These are phyloP conservation scores for Candida xyloterini DNA, from an alignment of 805 yeast genomes.

Conservation along the genomic window DNA sequence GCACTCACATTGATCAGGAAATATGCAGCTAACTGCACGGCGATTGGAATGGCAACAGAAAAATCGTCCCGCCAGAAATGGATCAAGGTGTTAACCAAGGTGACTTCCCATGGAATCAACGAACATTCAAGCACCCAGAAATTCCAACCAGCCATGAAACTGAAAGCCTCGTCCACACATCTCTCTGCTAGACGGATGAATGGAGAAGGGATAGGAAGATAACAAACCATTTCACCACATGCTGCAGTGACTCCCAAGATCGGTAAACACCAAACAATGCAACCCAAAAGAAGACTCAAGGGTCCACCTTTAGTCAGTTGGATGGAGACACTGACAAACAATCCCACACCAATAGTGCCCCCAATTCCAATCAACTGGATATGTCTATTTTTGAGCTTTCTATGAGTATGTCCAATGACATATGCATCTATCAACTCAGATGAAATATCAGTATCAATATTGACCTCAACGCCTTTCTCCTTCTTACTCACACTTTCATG, in stretches of 20 bases:
- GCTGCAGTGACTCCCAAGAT: conserved; percentile 40
- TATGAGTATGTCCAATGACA: conserved; percentile 22
- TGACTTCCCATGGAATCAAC: conserved; percentile 48
- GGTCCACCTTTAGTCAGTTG: conserved; percentile 42
- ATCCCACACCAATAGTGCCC: conserved; percentile 48
- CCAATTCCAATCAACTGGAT: conserved; percentile 48
- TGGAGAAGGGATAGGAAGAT: conserved; percentile 47
- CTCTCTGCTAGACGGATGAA: conserved; percentile 45
- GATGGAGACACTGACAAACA: conserved; percentile 42
- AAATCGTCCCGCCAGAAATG: conserved; percentile 48
- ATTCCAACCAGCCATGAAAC: conserved; percentile 48
- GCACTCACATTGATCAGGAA: conserved; percentile 42
- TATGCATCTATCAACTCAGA: background rate
- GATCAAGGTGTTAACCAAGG: conserved; percentile 44
- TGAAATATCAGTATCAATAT: conserved; percentile 3
- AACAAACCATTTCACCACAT: conserved; percentile 46
- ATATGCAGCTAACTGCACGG: conserved; percentile 40
- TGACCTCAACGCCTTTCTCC: conserved; percentile 6
- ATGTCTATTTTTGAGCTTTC: conserved; percentile 41
- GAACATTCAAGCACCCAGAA: conserved; percentile 48
- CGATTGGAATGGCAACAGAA: conserved; percentile 44
- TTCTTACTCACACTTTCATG: background rate
- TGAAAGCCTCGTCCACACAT: conserved; percentile 44
- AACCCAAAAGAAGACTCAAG: conserved; percentile 38
- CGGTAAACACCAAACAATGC: conserved; percentile 41